Conservation (phyloP, 2,329 filamentous ascomycete species). For the Fusarium udum region DNA sequence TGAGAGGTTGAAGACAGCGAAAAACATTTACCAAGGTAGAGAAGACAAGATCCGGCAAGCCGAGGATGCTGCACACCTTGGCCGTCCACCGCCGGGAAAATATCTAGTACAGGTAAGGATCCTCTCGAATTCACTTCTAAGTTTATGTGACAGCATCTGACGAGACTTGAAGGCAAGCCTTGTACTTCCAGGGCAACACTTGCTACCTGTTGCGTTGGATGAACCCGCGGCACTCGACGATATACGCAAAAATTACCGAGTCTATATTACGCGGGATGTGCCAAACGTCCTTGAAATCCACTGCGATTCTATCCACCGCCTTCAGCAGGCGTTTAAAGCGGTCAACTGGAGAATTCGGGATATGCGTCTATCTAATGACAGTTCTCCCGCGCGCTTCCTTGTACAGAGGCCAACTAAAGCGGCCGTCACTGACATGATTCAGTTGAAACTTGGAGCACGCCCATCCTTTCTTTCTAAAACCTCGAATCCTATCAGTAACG, state of each 20-base stretch:
- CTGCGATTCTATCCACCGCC: constrained; percentile 32
- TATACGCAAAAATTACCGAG: constrained; percentile 42
- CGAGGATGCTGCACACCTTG: constrained; percentile 38
- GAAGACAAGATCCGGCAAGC: constrained; percentile 27
- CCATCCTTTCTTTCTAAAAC: constrained; percentile 28
- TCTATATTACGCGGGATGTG: constrained; percentile 46
- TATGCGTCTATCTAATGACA: constrained; percentile 44
- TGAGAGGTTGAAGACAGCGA: constrained; percentile 29
- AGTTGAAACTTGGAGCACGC: constrained; percentile 38
- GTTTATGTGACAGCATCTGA: background rate
- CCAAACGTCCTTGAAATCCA: constrained; percentile 43
- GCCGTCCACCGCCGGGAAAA: constrained; percentile 35
- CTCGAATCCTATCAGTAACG: background rate
- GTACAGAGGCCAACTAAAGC: constrained; percentile 40
- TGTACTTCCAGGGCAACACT: constrained; percentile 44
- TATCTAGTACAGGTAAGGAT: constrained; percentile 40
- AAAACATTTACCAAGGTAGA: constrained; percentile 33
- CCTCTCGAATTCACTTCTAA: background rate
- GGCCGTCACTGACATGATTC: constrained; percentile 26
- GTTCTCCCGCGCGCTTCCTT: constrained; percentile 40
- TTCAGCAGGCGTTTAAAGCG: constrained; percentile 43
- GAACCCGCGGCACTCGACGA: constrained; percentile 38
- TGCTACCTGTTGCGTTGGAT: constrained; percentile 42
- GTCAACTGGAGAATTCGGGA: constrained; percentile 48
- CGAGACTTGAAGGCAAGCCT: constrained; percentile 26